These are phyloP conservation scores for Cephalotrichum gorgonifer DNA, from an alignment of 2,329 filamentous ascomycete genomes.

Conservation along the genomic window DNA sequence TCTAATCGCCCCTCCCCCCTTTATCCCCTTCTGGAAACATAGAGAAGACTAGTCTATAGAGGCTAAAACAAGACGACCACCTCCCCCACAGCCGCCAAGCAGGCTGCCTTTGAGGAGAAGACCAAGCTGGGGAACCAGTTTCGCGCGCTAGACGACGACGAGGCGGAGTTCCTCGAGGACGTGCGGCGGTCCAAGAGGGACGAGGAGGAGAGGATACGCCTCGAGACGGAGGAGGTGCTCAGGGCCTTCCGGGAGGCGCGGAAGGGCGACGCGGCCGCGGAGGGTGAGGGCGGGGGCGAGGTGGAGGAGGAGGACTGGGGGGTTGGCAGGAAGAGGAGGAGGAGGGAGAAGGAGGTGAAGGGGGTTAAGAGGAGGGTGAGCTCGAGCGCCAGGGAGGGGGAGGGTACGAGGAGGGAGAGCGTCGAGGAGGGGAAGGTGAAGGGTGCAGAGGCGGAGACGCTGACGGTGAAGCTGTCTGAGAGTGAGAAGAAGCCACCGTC, in stretches of 20 bases:
- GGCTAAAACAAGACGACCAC: too few relatives aligned
- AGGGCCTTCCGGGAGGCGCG: slow-evolving; percentile 44
- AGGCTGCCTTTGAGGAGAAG: slow-evolving; percentile 71
- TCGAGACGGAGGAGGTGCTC: slow-evolving; percentile 48
- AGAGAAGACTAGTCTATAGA: too few relatives aligned
- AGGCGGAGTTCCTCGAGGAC: slow-evolving; percentile 63
- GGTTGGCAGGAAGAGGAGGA: slow-evolving; percentile 17
- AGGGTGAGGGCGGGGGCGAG: slow-evolving; percentile 13
- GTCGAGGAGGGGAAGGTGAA: slow-evolving; percentile 8
- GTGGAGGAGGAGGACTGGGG: slow-evolving; percentile 25
- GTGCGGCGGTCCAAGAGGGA: slow-evolving; percentile 36
- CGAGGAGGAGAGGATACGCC: slow-evolving; percentile 43
- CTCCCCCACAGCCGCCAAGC: slow-evolving; percentile 67
- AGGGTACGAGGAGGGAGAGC: slow-evolving; percentile 6
- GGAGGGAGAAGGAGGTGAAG: slow-evolving; percentile 8
- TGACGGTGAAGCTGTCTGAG: background rate
- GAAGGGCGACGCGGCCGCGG: slow-evolving; percentile 25
- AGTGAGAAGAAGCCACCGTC: slow-evolving; percentile 12
- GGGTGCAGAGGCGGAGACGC: slow-evolving; percentile 7
- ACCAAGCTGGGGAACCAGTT: slow-evolving; percentile 67
- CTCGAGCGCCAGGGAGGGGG: slow-evolving; percentile 5
- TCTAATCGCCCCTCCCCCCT: background rate
- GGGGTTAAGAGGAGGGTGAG: slow-evolving; percentile 7
- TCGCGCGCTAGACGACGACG: slow-evolving; percentile 65
- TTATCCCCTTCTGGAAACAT: slow-evolving; percentile 1